Evolutionary conservation across 208 protist genomes (phyloP), one percentile per base, ranked within the genome.

Genomic region (Naegleria fowleri): DNA sequence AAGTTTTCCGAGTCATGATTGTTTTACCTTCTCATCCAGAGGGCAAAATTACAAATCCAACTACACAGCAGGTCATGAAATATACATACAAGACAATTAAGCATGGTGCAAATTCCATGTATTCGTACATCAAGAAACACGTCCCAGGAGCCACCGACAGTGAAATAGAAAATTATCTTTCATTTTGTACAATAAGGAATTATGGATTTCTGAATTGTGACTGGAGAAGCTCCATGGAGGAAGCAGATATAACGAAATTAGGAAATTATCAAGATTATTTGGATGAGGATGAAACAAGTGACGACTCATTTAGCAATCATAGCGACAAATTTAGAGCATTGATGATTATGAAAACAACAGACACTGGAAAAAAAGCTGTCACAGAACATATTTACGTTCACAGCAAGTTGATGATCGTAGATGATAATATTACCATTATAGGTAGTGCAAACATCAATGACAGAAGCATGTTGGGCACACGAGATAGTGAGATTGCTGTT

Each of bases 381-480:
- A 76, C 36, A 0, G 33, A 90, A n/a, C 86, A 59, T 48, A 83
- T 90, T 15, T 95, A 95, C 88, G 91, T 95, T 9, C 94, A 95
- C 83, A 91, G 58, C 6, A 95, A 95, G 58, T 85, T 94, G 36
- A 86, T 95, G 76, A 93, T 95, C 36, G 75, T 93, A 22, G 94
- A 95, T 75, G 94, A 94, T 55, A 41, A 84, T 5, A 29, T 84
- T 5, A 79, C 87, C 4, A 36, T 94, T 40, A 67, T 92, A 41
- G 92, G 92, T 33, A 92, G 88, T 39, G 93, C 93, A 11, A 95
- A 95, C 83, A 93, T 95, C 33, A 95, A 95, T 85, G 92, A 95
- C 58, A 84, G 93, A 43, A 94, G 92, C 1, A 51, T 95, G 39
- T 38, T 93, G 29, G 93, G 93, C 2, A 90, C 92, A 19, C 48